Conservation (phyloP, 306 rosid genomes). For the Astragalus membranaceus region DNA sequence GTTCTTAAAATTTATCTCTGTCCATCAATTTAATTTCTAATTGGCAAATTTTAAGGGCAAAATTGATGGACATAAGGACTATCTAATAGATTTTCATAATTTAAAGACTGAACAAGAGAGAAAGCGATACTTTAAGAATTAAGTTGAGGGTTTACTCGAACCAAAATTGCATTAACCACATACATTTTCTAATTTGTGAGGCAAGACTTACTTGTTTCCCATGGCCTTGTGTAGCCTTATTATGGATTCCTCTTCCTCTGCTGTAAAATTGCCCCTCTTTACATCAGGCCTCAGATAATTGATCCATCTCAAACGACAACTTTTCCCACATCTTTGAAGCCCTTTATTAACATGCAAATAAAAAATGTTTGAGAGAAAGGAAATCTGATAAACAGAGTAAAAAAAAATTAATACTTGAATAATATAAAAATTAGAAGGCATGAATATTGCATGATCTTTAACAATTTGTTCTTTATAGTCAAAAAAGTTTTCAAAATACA, state of each 20-base stretch:
- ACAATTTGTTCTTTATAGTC: not conserved
- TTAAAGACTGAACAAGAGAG: too few relatives aligned
- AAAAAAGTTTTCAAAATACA: not conserved
- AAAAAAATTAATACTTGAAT: not conserved
- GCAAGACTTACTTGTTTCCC: constrained; percentile 72
- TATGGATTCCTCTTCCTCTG: constrained; percentile 65
- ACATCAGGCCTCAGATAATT: constrained; percentile 92
- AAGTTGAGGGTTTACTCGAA: not conserved
- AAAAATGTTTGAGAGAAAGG: not conserved
- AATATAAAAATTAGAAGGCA: not conserved
- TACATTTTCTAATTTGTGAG: not conserved
- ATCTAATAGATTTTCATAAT: too few relatives aligned
- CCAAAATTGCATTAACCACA: not conserved
- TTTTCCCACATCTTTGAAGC: constrained; percentile 76
- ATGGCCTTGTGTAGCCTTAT: constrained; percentile 47
- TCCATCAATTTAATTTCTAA: too few relatives aligned
- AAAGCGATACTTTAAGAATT: too few relatives aligned
- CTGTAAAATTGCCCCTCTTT: constrained; percentile 73
- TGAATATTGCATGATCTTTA: constrained; percentile 10
- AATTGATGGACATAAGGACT: too few relatives aligned
- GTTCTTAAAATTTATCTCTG: too few relatives aligned
- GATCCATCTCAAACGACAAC: constrained; percentile 97
- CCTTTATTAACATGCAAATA: constrained; percentile 37
- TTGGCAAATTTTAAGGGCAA: too few relatives aligned
- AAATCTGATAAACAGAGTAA: not conserved